Base-by-base conservation (phyloP, 352 stramenopile genomes). In the Hyaloperonospora brassicae region DNA sequence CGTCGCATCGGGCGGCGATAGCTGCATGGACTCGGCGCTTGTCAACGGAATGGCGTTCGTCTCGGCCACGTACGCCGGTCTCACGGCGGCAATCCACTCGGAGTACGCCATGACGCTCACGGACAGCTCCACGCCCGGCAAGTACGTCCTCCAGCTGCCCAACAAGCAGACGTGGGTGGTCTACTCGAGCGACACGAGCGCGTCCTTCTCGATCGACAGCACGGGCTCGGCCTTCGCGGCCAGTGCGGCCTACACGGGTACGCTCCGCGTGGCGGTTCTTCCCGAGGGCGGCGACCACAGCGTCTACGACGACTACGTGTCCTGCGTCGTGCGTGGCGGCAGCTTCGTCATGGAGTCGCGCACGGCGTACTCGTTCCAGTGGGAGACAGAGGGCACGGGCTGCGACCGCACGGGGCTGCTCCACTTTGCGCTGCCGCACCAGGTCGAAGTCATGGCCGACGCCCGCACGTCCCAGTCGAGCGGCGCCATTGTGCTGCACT, bases 131-230 rank as follows among this genome's bases (percentile, higher is more conserved):
- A 68, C 58, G 12, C 48, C 73, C 6, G 71, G 68, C 52, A 88
- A 87, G 63, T 86, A 84, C 35, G 50, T 82, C 14, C 46, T 89
- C 2, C 53, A 81, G 39, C 52, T 89, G 23, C 52, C 53, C 52
- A 91, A 87, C 56, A 73, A 69, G 13, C 76, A 87, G 63, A 85
- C 64, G 24, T 91, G 81, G 81, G 75, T 89, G 14, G 59, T 89
- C 35, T 91, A 84, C 58, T 62, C 75, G 17, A 72, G 64, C 51
- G 64, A 72, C 21, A 62, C 66, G 12, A 72, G 52, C 30, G 70
- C 49, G 10, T 69, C 59, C 1, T 79, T 85, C 53, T 74, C 61
- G 1, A 62, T 79, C 35, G 72, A 86, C 43, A 61, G 38, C 31
- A 66, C 52, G 5, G 56, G 61, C 0, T 72, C 61, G 34, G 70